Base-by-base conservation (phyloP, 176 grass and related monocot species). In the Phragmites australis region DNA sequence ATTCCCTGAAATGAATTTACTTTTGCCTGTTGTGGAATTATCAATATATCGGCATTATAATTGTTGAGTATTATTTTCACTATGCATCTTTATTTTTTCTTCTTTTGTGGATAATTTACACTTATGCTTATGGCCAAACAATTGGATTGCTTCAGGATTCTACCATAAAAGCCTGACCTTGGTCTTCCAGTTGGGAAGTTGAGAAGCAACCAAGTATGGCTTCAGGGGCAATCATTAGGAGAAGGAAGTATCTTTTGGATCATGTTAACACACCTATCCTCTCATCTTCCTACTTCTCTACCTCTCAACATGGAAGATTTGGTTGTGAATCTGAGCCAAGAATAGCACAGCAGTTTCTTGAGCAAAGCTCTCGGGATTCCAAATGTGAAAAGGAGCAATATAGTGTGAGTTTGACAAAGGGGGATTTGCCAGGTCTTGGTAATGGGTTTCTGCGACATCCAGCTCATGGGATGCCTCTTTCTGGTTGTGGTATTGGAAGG, bases 151-250 rank as follows among this genome's bases (percentile, higher is more conserved):
- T 90, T 80, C 87, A 97, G 87, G 87, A 26, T 88, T 78, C 37
- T 70, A 48, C 83, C 64, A 1, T 46, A 69, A 84, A 88, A 87
- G 80, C 83, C 90, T 97, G 88, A 94, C 53, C 81, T 60, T 83
- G 85, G 39, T 46, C 77, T 87, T 89, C 43, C 48, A 7, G 58
- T 59, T 52, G 47, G 82, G 39, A 88, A 85, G 74, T 57, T 85
- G 85, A 90, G 79, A 85, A 85, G 29, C 18, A 59, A 78, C 73
- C 48, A 66, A 90, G 40, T 66, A 99, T 99, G 96, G 84, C 96
- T 84, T 91, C 90, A 54, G 85, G 84, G 68, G 92, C 90, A 37
- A 88, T 99, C 21, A 31, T 89, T 57, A 95, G 92, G 72, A 86
- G 96, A 86, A 91, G 87, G 81, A 93, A 91, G 19, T 39, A 82